Conservation (phyloP, 352 stramenopile genomes). For the Pythium myriotylum region DNA sequence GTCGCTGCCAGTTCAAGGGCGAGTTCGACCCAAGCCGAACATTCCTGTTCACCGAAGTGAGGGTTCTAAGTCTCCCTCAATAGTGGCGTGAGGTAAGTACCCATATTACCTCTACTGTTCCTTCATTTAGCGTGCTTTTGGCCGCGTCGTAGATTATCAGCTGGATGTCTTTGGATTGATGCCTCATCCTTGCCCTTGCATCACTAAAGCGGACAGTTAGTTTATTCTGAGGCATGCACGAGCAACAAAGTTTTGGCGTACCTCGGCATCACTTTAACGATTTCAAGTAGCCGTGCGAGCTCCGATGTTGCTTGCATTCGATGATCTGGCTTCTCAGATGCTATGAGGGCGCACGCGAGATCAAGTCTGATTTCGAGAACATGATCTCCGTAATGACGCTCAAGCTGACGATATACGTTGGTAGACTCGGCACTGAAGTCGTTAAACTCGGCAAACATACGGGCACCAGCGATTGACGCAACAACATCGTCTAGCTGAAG, state of each 20-base stretch:
- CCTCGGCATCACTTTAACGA: slow-evolving; percentile 4
- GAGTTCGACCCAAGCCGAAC: slow-evolving; percentile 21
- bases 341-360: slow-evolving; percentile 58
- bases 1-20: slow-evolving; percentile 22
- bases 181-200: too few relatives aligned
- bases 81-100: too few relatives aligned
- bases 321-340: slow-evolving; percentile 32
- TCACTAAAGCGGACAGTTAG: too few relatives aligned
- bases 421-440: slow-evolving; percentile 54
- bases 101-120: not conserved
- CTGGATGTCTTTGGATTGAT: not conserved
- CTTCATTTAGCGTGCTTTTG: not conserved
- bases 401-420: slow-evolving; percentile 61
- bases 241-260: not conserved
- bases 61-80: too few relatives aligned
- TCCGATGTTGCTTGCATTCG: slow-evolving; percentile 42
- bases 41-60: slow-evolving; percentile 14
- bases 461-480: slow-evolving; percentile 45
- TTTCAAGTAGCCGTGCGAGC: slow-evolving; percentile 37
- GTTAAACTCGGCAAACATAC: slow-evolving; percentile 46
- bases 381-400: slow-evolving; percentile 61
- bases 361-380: slow-evolving; percentile 64
- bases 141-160: not conserved
- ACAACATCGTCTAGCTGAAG: slow-evolving; percentile 59
- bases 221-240: not conserved